Conservation (phyloP, 805 yeast species). For the Torulaspora gathmanii region DNA sequence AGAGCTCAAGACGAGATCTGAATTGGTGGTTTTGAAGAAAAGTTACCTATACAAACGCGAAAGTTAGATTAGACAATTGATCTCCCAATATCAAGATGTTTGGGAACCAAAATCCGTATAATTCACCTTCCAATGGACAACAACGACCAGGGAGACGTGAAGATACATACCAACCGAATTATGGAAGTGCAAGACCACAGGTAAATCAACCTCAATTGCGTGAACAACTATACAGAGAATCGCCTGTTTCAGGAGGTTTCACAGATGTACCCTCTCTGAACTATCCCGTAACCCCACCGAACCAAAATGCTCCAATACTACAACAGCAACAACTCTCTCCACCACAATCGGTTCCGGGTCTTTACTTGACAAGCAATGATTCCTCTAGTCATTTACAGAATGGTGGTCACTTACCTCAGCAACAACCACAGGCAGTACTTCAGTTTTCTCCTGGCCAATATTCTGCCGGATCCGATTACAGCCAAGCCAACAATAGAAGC, state of each 20-base stretch:
- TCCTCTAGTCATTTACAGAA: constrained; percentile 26
- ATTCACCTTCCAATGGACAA: constrained; percentile 5
- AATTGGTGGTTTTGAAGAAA: neutral
- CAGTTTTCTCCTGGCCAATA: constrained; percentile 31
- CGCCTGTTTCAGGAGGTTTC: constrained; percentile 22
- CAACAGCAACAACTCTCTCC: constrained; percentile 22
- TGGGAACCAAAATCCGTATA: constrained; percentile 10
- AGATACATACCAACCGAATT: constrained; percentile 12
- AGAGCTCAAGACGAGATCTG: neutral
- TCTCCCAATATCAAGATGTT: constrained; percentile 2
- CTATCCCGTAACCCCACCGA: constrained; percentile 33
- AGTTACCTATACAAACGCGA: neutral
- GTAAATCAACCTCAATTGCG: constrained; percentile 39
- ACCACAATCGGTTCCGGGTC: constrained; percentile 25
- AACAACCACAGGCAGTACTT: constrained; percentile 12
- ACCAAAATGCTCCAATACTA: constrained; percentile 13
- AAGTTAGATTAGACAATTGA: neutral
- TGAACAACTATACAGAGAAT: constrained; percentile 23
- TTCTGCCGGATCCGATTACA: constrained; percentile 28
- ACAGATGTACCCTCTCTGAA: constrained; percentile 32
- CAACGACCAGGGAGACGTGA: constrained; percentile 4
- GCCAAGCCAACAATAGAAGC: constrained; percentile 16
- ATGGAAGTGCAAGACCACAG: constrained; percentile 34
- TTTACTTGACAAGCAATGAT: constrained; percentile 30
- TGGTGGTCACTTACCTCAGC: constrained; percentile 6